A percentile compares a stretch with the other conserved stretches of the same genome.
Conservation (phyloP, 495 filamentous ascomycete genomes). For the Xylaria longipes region DNA sequence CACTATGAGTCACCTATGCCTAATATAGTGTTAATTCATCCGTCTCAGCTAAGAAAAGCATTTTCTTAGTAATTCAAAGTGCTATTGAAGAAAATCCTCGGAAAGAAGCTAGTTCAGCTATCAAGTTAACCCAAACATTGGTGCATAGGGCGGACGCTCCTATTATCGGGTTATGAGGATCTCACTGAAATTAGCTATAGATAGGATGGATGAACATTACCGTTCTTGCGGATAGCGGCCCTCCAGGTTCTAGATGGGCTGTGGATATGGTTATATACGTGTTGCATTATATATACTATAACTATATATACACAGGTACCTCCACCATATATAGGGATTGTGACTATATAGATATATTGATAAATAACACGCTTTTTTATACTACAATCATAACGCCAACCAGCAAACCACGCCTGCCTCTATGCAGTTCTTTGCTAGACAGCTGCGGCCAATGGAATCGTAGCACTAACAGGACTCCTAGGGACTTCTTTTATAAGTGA, state of each 20-base stretch:
- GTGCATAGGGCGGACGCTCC: background rate
- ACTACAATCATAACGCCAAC: background rate
- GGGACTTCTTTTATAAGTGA: slow-evolving; percentile 45
- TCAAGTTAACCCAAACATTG: background rate
- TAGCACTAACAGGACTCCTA: background rate
- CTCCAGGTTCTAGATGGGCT: background rate
- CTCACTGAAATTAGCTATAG: background rate
- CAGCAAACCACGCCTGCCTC: background rate
- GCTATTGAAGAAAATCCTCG: background rate
- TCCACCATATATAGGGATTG: background rate
- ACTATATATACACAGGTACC: slow-evolving; percentile 1
- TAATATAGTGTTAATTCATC: background rate
- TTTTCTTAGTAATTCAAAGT: background rate
- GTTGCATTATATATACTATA: background rate
- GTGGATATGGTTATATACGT: background rate
- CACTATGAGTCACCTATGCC: background rate
- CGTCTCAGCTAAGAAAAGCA: background rate
- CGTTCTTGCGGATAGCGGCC: background rate
- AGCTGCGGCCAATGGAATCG: background rate
- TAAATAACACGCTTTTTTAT: background rate
- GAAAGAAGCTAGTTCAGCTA: background rate
- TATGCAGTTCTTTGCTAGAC: background rate
- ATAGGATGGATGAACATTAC: background rate
- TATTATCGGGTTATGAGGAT: background rate
- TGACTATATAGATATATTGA: background rate